Conservation (phyloP, 139 green algal genomes). For the Desmodesmus armatus region DNA sequence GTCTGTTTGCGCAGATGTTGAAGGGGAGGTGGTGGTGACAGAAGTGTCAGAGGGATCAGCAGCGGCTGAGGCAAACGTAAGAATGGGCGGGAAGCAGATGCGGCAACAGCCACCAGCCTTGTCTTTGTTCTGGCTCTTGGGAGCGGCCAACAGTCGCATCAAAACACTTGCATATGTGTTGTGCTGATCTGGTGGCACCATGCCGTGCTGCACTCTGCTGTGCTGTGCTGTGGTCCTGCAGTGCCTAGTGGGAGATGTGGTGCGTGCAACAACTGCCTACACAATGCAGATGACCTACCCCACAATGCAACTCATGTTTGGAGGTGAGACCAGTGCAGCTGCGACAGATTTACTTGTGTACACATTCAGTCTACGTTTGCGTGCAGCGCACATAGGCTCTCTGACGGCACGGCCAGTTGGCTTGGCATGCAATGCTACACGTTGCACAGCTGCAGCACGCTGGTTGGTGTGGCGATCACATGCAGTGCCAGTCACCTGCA, state of each 20-base stretch:
- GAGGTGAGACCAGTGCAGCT: slow-evolving; percentile 10
- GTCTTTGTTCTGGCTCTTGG: too few relatives aligned
- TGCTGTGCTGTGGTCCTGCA: neutral
- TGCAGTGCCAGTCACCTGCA: neutral
- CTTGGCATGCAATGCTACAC: neutral
- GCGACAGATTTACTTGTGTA: neutral
- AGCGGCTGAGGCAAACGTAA: slow-evolving; percentile 13
- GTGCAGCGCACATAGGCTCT: too few relatives aligned
- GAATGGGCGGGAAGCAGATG: neutral
- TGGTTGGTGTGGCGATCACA: neutral
- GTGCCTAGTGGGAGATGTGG: slow-evolving; percentile 19
- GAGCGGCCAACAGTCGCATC: too few relatives aligned
- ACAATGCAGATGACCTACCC: slow-evolving; percentile 45
- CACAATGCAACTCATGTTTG: slow-evolving; percentile 37
- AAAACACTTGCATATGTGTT: neutral
- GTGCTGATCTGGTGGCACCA: neutral
- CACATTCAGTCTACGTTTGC: too few relatives aligned
- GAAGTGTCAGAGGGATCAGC: slow-evolving; percentile 6
- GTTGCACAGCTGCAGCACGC: neutral
- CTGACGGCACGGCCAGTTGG: neutral
- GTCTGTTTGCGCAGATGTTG: neutral
- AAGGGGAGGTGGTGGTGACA: slow-evolving; percentile 17
- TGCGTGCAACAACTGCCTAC: slow-evolving; percentile 12
- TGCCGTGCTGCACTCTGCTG: neutral
- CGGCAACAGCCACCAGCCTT: too few relatives aligned